Base-by-base conservation (phyloP, 2,329 filamentous ascomycete genomes). In the Arthroderma uncinatum region DNA sequence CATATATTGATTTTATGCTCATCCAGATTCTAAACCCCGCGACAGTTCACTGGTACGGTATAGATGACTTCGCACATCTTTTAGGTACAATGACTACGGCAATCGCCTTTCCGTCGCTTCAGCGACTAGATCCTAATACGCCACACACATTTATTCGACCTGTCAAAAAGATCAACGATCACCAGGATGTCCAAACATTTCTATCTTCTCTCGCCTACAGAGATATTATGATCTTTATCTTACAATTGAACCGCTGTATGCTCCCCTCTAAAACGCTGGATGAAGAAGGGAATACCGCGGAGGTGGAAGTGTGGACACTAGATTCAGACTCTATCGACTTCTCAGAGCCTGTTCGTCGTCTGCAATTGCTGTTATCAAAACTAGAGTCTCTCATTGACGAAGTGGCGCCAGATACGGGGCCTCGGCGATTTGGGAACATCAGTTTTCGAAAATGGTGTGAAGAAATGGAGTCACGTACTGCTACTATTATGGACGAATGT, bases 211-310 rank as follows among this genome's bases (percentile, higher is more conserved):
- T 81, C 63, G 93, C 89, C 47, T 96, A 97, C 73, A 80, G 83
- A 58, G 89, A 96, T 68, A 87, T 98, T 56, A 86, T 89, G 71
- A 80, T 82, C 50, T 97, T 95, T 70, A 76, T 97, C 50, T 78
- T 95, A 62, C 93, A 97, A 73, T 83, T 98, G 53, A 97, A 95
- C 70, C 83, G 85, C 58, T 81, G 91, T 9, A 82, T 97, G 73
- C 87, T 92, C 63, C 91, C 92, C 0, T 77, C 82, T 19, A 83
- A 79, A 62, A 64, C 67, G 1, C 59, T 67, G 1, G 68, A 71
- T 37, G 69, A 70, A 19, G 65, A 71, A 62, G 65, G 50, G 16
- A 59, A 54, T 6, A 23, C 21, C 16, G n/a, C 34, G 7, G 14
- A 42, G n/a, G 58, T 65, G 16, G 79, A 81, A 62, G 76, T 78